These are phyloP conservation scores for Eremothecium gossypii DNA, from an alignment of 1,139 yeast species.

Conservation along the genomic window DNA sequence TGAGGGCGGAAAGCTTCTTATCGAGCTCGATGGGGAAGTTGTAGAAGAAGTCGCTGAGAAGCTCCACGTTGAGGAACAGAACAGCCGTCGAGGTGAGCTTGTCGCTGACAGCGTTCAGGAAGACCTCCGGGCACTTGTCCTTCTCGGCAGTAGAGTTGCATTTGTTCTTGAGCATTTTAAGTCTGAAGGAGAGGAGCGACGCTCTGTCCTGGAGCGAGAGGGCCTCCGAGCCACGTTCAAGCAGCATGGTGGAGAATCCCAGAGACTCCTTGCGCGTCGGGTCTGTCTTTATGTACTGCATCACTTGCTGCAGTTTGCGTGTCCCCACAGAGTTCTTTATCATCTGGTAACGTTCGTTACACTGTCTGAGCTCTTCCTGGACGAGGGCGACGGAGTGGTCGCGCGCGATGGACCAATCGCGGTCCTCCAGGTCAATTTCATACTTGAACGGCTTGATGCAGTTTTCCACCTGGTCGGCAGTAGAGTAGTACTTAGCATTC, in stretches of 20 bases:
- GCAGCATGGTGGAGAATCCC: slow-evolving; percentile 64
- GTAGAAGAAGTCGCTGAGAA: slow-evolving; percentile 88
- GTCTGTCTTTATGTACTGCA: slow-evolving; percentile 56
- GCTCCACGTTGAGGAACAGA: slow-evolving; percentile 83
- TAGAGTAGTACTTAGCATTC: slow-evolving; percentile 70
- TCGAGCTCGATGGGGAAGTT: slow-evolving; percentile 94
- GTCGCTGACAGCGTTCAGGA: slow-evolving; percentile 84
- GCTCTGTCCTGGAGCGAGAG: slow-evolving; percentile 70
- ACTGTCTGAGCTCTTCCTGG: slow-evolving; percentile 79
- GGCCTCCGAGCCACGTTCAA: slow-evolving; percentile 76
- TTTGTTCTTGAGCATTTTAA: slow-evolving; percentile 64
- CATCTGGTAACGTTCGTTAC: slow-evolving; percentile 54
- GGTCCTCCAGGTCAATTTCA: slow-evolving; percentile 90
- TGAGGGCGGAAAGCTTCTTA: slow-evolving; percentile 54
- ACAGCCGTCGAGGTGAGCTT: slow-evolving; percentile 91
- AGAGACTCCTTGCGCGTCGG: slow-evolving; percentile 51
- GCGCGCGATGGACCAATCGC: slow-evolving; percentile 82
- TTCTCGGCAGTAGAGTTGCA: slow-evolving; percentile 76
- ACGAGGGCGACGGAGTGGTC: slow-evolving; percentile 67
- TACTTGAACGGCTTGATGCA: slow-evolving; percentile 96
- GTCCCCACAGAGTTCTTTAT: slow-evolving; percentile 72
- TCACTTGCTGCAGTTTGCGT: slow-evolving; percentile 72
- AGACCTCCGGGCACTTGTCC: slow-evolving; percentile 89
- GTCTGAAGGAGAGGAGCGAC: slow-evolving; percentile 62
- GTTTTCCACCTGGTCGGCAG: slow-evolving; percentile 97